phyloP scores from a whole-genome alignment of 306 rosid species.

The Vachellia collinsii region DNA sequence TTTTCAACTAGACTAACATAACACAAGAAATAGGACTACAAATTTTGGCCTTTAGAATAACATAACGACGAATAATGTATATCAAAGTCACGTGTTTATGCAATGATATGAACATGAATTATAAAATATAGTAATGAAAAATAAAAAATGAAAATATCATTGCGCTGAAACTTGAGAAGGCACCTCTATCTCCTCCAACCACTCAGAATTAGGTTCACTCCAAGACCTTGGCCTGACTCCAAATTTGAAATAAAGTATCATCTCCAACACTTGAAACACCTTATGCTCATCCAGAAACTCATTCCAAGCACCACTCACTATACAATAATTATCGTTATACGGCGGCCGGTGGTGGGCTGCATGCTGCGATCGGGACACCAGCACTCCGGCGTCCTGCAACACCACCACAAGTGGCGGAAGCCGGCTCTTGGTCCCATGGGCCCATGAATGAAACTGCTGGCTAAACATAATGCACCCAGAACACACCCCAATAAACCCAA shows the following conservation, averaged over 20 bases:
- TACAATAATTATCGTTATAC: slow-evolving; percentile 83
- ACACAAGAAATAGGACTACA: too few species aligned
- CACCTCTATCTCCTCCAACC: not conserved
- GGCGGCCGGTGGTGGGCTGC: slow-evolving; percentile 76
- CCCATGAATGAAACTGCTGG: slow-evolving; percentile 98
- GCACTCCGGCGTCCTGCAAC: slow-evolving; percentile 67
- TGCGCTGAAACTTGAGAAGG: not conserved
- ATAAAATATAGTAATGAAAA: too few species aligned
- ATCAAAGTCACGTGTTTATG: too few species aligned
- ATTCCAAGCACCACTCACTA: slow-evolving; percentile 94
- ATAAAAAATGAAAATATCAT: not conserved
- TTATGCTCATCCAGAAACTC: slow-evolving; percentile 59
- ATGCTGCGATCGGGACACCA: slow-evolving; percentile 77
- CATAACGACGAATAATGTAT: too few species aligned
- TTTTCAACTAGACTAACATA: too few species aligned
- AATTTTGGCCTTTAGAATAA: too few species aligned
- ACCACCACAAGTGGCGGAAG: slow-evolving; percentile 64
- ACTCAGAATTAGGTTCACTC: not conserved
- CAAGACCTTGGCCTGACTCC: not conserved
- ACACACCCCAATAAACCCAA: slow-evolving; percentile 62
- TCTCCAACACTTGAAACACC: slow-evolving; percentile 27
- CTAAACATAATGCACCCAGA: slow-evolving; percentile 89
- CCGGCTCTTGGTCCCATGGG: slow-evolving; percentile 80
- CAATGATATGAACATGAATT: not conserved
- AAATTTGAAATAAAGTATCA: not conserved